Base-by-base conservation (phyloP, 2,329 filamentous ascomycete species). In the Sclerotinia minor region DNA sequence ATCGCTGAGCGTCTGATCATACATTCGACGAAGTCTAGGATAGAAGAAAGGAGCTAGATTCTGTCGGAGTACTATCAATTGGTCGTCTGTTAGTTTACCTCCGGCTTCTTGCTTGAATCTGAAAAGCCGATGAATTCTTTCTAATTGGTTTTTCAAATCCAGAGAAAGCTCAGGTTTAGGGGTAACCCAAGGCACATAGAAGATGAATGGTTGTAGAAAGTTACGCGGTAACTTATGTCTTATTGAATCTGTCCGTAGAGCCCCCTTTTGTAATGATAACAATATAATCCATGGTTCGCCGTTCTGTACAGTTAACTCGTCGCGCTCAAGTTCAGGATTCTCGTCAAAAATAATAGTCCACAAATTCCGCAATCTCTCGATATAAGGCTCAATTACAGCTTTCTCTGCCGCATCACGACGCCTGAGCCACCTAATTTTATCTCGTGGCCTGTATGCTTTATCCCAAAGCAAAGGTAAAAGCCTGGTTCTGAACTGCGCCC, bases 11-110 rank as follows among this genome's bases (percentile, higher is more conserved):
- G 61, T 64, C 41, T 64, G 47, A 55, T 64, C 50, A 32, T 64
- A 64, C 47, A 64, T 64, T 19, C 61, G 61, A 53, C 61, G 47
- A 24, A 64, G 50, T 9, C 61, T 53, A 11, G 61, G 61, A 29
- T 64, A 64, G 9, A 54, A 53, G 24, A 64, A 64, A 13, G 61
- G 61, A 1, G 61, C 61, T 13, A 64, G 29, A 21, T 53, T 53
- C 44, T 44, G 47, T 44, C 38, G 61, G 26, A 64, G 50, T n/a
- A 1, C 32, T 9, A 24, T 32, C 61, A 32, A 54, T 38, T 8
- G 35, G 1, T 19, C 15, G 32, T 13, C 7, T 26, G 32, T 7
- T 3, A 63, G 32, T 50, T 13, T 1, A 21, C 59, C 59, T 6
- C 59, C 45, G 11, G 32, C 29, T 17, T 44, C 61, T 1, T 41